These are phyloP conservation scores for Dendrostoma leiphaemia DNA, from an alignment of 2,329 filamentous ascomycete genomes.

Conservation along the genomic window DNA sequence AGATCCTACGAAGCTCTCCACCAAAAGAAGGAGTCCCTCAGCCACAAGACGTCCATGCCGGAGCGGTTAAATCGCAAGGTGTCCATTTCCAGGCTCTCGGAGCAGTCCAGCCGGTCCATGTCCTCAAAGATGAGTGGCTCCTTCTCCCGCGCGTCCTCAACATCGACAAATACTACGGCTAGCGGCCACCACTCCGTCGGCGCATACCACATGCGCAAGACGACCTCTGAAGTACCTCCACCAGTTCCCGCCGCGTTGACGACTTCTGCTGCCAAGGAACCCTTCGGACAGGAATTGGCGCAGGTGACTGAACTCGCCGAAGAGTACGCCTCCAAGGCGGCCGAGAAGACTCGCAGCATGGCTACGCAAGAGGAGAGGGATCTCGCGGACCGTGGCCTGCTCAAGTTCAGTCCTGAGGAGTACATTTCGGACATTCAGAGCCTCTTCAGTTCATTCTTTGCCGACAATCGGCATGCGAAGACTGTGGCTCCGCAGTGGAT, in stretches of 20 bases:
- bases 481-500: constrained; percentile 47
- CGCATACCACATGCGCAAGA: constrained; percentile 25
- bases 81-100: constrained; percentile 50
- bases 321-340: constrained; percentile 66
- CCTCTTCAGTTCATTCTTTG: constrained; percentile 63
- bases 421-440: constrained; percentile 79
- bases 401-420: constrained; percentile 74
- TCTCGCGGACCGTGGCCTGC: constrained; percentile 67
- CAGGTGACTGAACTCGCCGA: constrained; percentile 92
- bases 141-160: constrained; percentile 58
- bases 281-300: constrained; percentile 86
- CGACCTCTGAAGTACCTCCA: constrained; percentile 26
- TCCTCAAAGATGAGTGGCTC: constrained; percentile 56
- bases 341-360: constrained; percentile 50
- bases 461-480: constrained; percentile 29
- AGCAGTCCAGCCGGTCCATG: constrained; percentile 49
- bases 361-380: constrained; percentile 73
- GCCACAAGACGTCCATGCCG: constrained; percentile 40
- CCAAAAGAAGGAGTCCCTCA: constrained; percentile 48
- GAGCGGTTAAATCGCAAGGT: constrained; percentile 60
- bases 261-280: constrained; percentile 37
- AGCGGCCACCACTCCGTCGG: constrained; percentile 37
- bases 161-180: constrained; percentile 50
- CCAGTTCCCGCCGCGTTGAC: constrained; percentile 13
- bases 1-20: constrained; percentile 72